These are phyloP conservation scores for Neophaeococcomyces aloes DNA, from an alignment of 2,329 filamentous ascomycete genomes.

Conservation along the genomic window DNA sequence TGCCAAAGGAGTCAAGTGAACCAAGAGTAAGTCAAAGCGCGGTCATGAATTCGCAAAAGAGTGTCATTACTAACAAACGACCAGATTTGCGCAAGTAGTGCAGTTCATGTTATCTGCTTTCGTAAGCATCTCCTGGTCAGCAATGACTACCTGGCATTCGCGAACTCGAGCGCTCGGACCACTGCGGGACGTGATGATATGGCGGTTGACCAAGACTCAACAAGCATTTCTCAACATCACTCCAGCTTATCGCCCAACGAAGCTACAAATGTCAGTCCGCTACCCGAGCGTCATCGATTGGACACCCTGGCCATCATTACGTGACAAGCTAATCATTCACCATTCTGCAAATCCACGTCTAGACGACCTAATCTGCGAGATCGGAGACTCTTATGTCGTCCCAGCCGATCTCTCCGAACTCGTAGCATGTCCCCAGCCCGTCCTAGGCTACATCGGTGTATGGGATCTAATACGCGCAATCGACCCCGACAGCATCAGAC, in stretches of 20 bases:
- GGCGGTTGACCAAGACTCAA: constrained; percentile 7
- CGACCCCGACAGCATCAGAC: constrained; percentile 9
- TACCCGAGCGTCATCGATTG: constrained; percentile 13
- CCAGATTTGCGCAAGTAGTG: constrained; percentile 8
- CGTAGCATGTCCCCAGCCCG: constrained; percentile 3
- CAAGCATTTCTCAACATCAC: constrained; percentile 7
- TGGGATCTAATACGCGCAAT: constrained; percentile 12
- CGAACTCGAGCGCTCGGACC: constrained; percentile 9
- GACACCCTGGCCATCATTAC: constrained; percentile 5
- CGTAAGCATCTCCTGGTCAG: constrained; percentile 9
- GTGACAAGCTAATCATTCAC: constrained; percentile 12
- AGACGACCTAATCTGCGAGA: constrained; percentile 11
- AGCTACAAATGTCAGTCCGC: constrained; percentile 5
- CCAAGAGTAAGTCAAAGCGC: not conserved
- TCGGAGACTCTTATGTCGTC: constrained; percentile 12
- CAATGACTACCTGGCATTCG: constrained; percentile 11
- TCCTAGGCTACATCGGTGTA: constrained; percentile 10
- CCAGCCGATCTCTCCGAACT: constrained; percentile 8
- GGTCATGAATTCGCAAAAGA: not conserved
- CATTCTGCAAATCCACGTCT: constrained; percentile 10
- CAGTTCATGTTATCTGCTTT: constrained; percentile 9
- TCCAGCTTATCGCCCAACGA: constrained; percentile 7
- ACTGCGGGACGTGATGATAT: constrained; percentile 9
- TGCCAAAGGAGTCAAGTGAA: not conserved
- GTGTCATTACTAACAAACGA: not conserved